phyloP scores from a whole-genome alignment of 305 asterid species.

The Rubia balearica region DNA sequence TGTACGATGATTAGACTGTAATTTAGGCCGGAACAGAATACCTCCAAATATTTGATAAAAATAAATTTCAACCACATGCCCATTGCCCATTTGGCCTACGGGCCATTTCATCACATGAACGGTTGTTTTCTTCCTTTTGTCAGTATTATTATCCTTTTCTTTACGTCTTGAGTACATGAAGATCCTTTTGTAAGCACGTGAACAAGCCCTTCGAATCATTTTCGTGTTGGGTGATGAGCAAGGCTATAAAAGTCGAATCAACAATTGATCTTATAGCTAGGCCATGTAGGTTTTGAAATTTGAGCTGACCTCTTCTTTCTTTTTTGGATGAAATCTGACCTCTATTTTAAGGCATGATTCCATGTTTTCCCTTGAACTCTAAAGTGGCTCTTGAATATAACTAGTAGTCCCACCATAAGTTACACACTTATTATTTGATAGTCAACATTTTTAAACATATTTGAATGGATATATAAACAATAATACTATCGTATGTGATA shows the following conservation, averaged over 20 bases:
- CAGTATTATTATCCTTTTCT: not conserved
- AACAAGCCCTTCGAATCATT: not conserved
- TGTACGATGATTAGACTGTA: too few relatives aligned
- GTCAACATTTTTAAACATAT: too few relatives aligned
- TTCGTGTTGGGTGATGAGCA: not conserved
- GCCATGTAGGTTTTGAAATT: not conserved
- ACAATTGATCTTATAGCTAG: not conserved
- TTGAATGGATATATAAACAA: too few relatives aligned
- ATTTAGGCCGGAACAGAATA: too few relatives aligned
- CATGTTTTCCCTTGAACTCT: too few relatives aligned
- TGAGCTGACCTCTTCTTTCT: not conserved
- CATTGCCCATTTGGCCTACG: not conserved
- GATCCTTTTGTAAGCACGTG: not conserved
- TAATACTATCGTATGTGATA: too few relatives aligned
- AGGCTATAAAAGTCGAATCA: constrained; percentile 3
- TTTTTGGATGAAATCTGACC: too few relatives aligned
- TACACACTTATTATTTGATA: too few relatives aligned
- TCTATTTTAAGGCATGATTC: not conserved
- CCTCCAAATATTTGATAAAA: too few relatives aligned
- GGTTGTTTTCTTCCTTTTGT: not conserved
- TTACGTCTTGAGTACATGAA: not conserved
- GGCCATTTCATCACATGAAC: not conserved
- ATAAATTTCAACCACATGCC: not conserved
- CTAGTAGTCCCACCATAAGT: too few relatives aligned
- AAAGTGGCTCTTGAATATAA: too few relatives aligned